phyloP scores from a whole-genome alignment of 2,329 filamentous ascomycete genomes.

The Tricladium varicosporioides region DNA sequence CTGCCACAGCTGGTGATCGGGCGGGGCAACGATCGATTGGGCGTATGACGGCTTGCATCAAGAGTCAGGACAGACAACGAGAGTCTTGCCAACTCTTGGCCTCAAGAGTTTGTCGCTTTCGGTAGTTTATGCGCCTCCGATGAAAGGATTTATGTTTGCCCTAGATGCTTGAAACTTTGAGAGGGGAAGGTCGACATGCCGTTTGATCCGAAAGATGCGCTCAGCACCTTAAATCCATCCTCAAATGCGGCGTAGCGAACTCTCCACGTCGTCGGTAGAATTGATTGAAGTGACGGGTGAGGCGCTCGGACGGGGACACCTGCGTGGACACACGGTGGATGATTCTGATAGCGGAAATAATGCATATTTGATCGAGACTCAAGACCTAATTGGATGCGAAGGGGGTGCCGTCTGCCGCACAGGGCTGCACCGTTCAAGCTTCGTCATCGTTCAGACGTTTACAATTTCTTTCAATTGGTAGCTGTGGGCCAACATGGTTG shows the following conservation, averaged over 20 bases:
- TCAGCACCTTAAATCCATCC: neutral
- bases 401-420: neutral
- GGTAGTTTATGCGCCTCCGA: too few species aligned
- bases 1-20: too few species aligned
- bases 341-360: neutral
- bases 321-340: neutral
- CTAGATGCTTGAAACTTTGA: too few species aligned
- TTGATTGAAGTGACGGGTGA: neutral
- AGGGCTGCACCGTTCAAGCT: neutral
- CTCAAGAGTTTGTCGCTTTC: too few species aligned
- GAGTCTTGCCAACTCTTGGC: too few species aligned
- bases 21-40: too few species aligned
- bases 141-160: too few species aligned
- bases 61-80: too few species aligned
- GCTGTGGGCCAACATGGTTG: neutral
- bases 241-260: neutral
- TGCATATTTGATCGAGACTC: too few species aligned
- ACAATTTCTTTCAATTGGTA: neutral
- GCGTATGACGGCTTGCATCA: too few species aligned
- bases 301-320: neutral
- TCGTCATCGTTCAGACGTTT: neutral
- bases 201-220: neutral
- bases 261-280: too few species aligned
- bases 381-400: too few species aligned
- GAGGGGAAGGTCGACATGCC: neutral